phyloP scores from a whole-genome alignment of 140 eudicot genomes.

The Flaveria floridana region DNA sequence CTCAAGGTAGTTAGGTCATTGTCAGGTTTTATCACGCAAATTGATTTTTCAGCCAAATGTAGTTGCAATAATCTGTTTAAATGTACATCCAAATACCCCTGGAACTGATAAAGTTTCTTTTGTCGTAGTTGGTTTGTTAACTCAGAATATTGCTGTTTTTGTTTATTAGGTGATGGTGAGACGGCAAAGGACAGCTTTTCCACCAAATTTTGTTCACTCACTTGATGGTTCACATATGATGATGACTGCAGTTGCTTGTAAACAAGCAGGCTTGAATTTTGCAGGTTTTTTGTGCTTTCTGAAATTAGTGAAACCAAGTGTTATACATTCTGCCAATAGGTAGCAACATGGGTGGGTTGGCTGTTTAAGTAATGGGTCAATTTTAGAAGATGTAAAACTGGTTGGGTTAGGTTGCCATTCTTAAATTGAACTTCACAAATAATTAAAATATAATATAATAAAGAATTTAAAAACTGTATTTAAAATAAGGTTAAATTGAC shows the following conservation, averaged over 20 bases:
- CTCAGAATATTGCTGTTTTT: conserved; percentile 1
- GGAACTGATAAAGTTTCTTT: neutral
- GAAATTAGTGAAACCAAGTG: neutral
- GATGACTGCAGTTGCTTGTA: conserved; percentile 97
- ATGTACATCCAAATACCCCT: neutral
- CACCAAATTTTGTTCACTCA: conserved; percentile 92
- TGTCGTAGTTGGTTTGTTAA: conserved; percentile 3
- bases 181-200: conserved; percentile 89
- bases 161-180: conserved; percentile 62
- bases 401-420: neutral
- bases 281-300: conserved; percentile 58
- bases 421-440: neutral
- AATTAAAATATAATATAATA: neutral
- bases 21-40: neutral
- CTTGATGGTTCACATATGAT: conserved; percentile 98
- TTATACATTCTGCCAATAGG: neutral
- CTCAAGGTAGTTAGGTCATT: neutral
- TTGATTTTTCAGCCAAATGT: neutral
- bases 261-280: conserved; percentile 80
- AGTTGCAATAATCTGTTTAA: conserved; percentile 1
- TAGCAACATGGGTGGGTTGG: neutral
- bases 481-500: neutral
- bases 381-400: neutral
- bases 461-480: neutral
- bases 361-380: neutral